Evolutionary conservation across 2,329 filamentous ascomycete species (phyloP).

Genomic region (Alternaria solani): DNA sequence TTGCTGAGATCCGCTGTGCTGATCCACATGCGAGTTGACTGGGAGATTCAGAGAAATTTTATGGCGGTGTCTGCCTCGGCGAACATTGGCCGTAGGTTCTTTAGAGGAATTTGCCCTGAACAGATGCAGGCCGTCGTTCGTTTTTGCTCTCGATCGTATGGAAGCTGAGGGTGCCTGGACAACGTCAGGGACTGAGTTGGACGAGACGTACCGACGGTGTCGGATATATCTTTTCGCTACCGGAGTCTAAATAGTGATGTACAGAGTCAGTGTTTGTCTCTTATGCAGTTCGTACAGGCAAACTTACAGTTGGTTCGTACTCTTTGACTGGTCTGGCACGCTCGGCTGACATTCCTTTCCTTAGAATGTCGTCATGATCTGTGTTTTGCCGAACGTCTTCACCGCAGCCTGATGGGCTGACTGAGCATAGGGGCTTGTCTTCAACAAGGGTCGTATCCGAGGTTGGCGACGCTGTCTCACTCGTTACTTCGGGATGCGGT

Average conservation of each 20-base stretch:
- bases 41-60: constrained; percentile 25
- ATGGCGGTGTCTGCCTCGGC: constrained; percentile 11
- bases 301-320: background rate
- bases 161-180: background rate
- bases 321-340: background rate
- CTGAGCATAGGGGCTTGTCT: background rate
- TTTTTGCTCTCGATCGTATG: constrained; percentile 10
- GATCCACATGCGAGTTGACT: constrained; percentile 5
- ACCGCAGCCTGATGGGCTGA: background rate
- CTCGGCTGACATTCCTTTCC: background rate
- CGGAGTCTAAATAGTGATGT: background rate
- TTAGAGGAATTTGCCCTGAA: constrained; percentile 16
- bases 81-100: background rate
- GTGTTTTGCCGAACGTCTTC: background rate
- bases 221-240: background rate
- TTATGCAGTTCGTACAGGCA: too few species aligned
- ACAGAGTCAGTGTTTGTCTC: too few species aligned
- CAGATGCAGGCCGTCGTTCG: constrained; percentile 18
- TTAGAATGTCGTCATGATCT: background rate
- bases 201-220: constrained; percentile 3
- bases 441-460: constrained; percentile 22
- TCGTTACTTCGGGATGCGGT: background rate
- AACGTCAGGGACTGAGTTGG: background rate
- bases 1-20: background rate
- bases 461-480: constrained; percentile 10